A percentile compares a stretch with the other conserved stretches of the same genome.
Conservation (phyloP, 768 basidiomycete genomes). For the Leccinum fibrillosum region DNA sequence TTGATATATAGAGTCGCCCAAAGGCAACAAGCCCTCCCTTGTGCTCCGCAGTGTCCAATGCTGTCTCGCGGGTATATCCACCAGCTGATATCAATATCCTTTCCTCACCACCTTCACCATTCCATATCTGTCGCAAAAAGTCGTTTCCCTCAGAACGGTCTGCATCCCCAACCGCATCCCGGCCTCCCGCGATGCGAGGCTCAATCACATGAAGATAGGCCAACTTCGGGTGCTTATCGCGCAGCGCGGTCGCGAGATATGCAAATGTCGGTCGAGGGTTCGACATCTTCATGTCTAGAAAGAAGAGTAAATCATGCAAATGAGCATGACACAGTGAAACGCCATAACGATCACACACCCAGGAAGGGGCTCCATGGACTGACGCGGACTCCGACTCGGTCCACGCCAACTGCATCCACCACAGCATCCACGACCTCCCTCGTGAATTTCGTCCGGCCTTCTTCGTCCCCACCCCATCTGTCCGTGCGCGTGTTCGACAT, state of each 20-base stretch:
- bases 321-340: not conserved
- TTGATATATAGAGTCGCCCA: not conserved
- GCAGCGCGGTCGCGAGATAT: not conserved
- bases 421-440: constrained; percentile 34
- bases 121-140: constrained; percentile 42
- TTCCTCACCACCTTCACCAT: constrained; percentile 18
- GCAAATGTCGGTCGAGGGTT: not conserved
- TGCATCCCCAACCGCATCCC: not conserved
- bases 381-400: constrained; percentile 50
- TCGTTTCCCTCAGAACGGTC: not conserved
- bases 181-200: not conserved
- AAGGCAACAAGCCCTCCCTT: not conserved
- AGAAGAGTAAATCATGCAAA: not conserved
- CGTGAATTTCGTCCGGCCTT: constrained; percentile 54
- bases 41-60: not conserved
- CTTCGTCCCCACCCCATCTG: constrained; percentile 26
- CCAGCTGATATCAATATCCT: not conserved
- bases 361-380: constrained; percentile 51
- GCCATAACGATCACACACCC: constrained; percentile 21
- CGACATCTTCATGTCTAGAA: too few relatives aligned
- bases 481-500: not conserved
- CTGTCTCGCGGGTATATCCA: not conserved
- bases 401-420: constrained; percentile 48
- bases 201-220: not conserved
- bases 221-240: not conserved